phyloP scores from a whole-genome alignment of 2,329 filamentous ascomycete genomes.

The Aspergillus novoparasiticus region DNA sequence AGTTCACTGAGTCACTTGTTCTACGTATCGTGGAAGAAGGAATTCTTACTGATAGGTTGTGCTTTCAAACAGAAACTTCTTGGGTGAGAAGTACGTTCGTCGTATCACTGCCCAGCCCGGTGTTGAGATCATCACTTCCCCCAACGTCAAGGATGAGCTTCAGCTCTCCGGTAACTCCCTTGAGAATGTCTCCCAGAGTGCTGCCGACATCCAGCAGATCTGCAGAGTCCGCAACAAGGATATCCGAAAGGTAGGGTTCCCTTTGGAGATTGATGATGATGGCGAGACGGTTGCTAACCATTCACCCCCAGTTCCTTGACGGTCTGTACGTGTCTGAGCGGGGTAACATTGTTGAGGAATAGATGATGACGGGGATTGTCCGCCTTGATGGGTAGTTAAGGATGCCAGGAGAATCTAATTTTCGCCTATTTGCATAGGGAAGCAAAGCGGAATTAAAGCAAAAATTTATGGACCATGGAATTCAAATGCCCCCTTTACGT shows the following conservation, averaged over 20 bases:
- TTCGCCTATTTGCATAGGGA: constrained; percentile 45
- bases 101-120: constrained; percentile 84
- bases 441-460: constrained; percentile 39
- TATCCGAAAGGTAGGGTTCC: constrained; percentile 86
- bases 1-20: not conserved
- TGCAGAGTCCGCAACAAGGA: constrained; percentile 99
- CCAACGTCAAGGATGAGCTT: constrained; percentile 97
- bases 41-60: constrained; percentile 34
- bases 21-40: not conserved
- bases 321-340: constrained; percentile 99
- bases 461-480: constrained; percentile 37
- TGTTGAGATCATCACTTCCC: constrained; percentile 87
- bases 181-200: constrained; percentile 95
- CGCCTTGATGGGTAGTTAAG: constrained; percentile 35
- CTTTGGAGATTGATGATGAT: not conserved
- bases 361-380: constrained; percentile 37
- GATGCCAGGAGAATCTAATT: constrained; percentile 42
- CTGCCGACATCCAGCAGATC: constrained; percentile 99
- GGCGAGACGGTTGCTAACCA: not conserved
- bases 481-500: constrained; percentile 27
- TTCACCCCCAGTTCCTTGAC: constrained; percentile 80
- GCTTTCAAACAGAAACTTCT: constrained; percentile 73
- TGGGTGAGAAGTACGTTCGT: constrained; percentile 99
- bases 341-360: constrained; percentile 80
- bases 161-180: constrained; percentile 90